Evolutionary conservation across 106 monocot genomes (phyloP), one percentile per base, ranked within the genome.

Genomic region (Dendrobium nobile): DNA sequence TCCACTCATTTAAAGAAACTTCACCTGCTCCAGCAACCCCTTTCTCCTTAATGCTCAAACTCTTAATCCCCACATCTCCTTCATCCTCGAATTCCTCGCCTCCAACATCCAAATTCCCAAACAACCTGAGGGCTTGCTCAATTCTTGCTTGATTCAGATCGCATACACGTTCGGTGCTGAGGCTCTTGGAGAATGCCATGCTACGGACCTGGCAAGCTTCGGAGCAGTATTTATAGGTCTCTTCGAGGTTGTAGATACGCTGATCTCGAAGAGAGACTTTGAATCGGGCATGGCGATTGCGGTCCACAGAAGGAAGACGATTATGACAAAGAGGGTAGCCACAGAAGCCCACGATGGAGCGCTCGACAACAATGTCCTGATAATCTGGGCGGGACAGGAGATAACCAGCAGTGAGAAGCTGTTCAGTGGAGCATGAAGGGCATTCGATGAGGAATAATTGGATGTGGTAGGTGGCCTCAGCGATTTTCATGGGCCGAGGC

Each of bases 231-330:
- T 83, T 90, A 73, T 79, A 81, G 37, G 83, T 82, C 72, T 95
- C 99, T 77, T 93, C 82, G 26, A 95, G 89, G 74, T 99, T 93
- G 78, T 93, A 99, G 24, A 99, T 93, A 26, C 85, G 78, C 82
- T 99, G 99, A 80, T 99, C 93, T 37, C 82, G 58, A 7, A 99
- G 91, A 22, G 95, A 86, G 48, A 99, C 81, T 75, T 86, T 89
- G 84, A 84, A 99, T 47, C 88, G 87, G 18, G 84, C 86, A 41
- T 47, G 78, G 41, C 77, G 84, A 7, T 59, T 73, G 27, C 78
- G 86, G 37, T 80, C 42, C 40, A 85, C 48, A 58, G 31, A 31
- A 31, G 80, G 58, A 7, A 77, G 20, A 0, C 84, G 85, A 13
- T 92, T 86, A 1, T 79, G 54, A 86, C 99, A 99, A 54, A 48